phyloP scores from a whole-genome alignment of 179 eudicot species.

The Gypsophila paniculata region DNA sequence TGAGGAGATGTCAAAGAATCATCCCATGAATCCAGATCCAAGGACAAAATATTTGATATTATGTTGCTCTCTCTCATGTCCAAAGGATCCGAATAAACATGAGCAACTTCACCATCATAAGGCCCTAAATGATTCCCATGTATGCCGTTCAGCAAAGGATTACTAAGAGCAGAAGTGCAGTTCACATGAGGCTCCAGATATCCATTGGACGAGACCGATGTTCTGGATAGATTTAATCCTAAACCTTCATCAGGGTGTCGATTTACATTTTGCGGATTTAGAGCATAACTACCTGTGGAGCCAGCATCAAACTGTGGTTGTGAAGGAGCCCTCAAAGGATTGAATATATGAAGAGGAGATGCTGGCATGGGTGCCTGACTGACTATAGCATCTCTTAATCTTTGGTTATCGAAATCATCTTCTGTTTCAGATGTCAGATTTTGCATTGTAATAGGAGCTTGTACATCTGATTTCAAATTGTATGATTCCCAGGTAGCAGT shows the following conservation, averaged over 20 bases:
- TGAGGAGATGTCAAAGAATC: constrained; percentile 69
- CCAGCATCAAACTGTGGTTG: constrained; percentile 28
- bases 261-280: constrained; percentile 28
- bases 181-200: constrained; percentile 32
- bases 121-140: constrained; percentile 29
- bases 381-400: constrained; percentile 58
- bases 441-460: constrained; percentile 24
- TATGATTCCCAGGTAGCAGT: constrained; percentile 20
- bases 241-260: constrained; percentile 27
- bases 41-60: constrained; percentile 78
- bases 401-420: constrained; percentile 52
- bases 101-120: constrained; percentile 31
- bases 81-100: constrained; percentile 28
- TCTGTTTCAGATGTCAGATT: constrained; percentile 33
- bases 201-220: constrained; percentile 40
- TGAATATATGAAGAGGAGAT: constrained; percentile 38
- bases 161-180: constrained; percentile 21
- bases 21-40: constrained; percentile 83
- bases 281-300: constrained; percentile 23
- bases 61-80: constrained; percentile 74
- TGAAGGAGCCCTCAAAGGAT: constrained; percentile 34
- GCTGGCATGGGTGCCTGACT: constrained; percentile 30
- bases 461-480: constrained; percentile 26
- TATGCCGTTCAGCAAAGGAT: constrained; percentile 36
- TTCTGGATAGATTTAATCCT: constrained; percentile 25